Evolutionary conservation across 805 yeast genomes (phyloP).

Genomic region (Starmerella sirachaensis): DNA sequence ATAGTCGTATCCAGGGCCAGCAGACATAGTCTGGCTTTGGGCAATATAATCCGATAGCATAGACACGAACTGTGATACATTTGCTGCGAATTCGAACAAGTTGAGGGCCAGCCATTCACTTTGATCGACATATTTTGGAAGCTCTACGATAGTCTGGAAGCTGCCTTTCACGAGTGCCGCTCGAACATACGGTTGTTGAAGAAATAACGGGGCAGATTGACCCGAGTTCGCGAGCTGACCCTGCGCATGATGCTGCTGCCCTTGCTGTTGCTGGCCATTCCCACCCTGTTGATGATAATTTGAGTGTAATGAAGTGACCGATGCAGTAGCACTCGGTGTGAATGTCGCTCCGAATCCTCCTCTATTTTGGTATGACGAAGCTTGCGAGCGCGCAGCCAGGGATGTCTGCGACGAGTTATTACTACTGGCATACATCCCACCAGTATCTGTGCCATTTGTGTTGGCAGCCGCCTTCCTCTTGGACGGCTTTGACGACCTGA

Average conservation of each 20-base stretch:
- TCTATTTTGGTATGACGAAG: too few species aligned
- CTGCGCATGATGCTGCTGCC: neutral
- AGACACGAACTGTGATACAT: constrained; percentile 77
- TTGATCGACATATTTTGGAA: constrained; percentile 87
- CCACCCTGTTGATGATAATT: too few species aligned
- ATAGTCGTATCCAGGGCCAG: constrained; percentile 85
- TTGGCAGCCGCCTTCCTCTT: constrained; percentile 13
- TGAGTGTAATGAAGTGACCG: neutral
- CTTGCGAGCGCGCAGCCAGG: constrained; percentile 5
- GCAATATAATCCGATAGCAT: constrained; percentile 85
- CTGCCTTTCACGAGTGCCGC: constrained; percentile 95
- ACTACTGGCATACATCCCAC: constrained; percentile 10
- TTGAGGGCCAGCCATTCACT: constrained; percentile 95
- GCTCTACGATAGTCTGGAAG: constrained; percentile 85
- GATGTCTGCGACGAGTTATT: constrained; percentile 13
- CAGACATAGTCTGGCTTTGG: constrained; percentile 77
- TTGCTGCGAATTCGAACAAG: constrained; percentile 77
- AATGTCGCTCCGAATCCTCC: too few species aligned
- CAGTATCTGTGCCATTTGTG: neutral
- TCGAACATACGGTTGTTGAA: constrained; percentile 86
- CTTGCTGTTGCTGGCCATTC: neutral
- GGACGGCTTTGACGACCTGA: constrained; percentile 14
- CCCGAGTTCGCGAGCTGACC: neutral
- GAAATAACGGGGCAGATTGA: constrained; percentile 46
- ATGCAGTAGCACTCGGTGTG: neutral